Evolutionary conservation across 2,329 filamentous ascomycete species (phyloP), one percentile per base, ranked within the genome.

Genomic region (Paecilomyces niveus): DNA sequence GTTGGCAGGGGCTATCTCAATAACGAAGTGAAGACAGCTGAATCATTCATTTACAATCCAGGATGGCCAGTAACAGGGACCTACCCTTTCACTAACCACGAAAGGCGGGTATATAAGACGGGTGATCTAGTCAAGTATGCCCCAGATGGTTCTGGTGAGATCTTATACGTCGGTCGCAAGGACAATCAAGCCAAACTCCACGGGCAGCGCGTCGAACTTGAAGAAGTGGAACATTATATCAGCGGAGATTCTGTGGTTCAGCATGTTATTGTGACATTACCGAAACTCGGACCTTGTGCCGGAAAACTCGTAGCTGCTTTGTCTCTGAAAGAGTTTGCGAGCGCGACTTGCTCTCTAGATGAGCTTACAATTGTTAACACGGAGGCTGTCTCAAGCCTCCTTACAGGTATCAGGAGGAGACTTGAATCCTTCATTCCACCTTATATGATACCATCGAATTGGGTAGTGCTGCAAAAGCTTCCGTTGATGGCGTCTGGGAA

Each of bases 111-210:
- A 29, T 66, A 67, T 22, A 58, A 53, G 29, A 67, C 63, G 3
- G 64, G 64, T 0, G 64, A 67, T 52, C 39, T 67, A 21, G 62
- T 62, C 6, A 56, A 59, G 5, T 54, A 55, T n/a, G n/a, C 49
- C 15, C 64, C 68, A 7, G 70, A 75, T 58, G 73, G 70, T 11
- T 68, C 66, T 11, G 63, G 73, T 58, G 54, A 55, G 21, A 39
- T 55, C 7, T 21, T 68, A 24, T 69, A 59, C 50, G 18, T 84
- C 10, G 83, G 83, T 1, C 78, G 85, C 33, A 83, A 82, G 61
- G 84, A 87, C 61, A 78, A 79, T 29, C 84, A 84, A 67, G 80
- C 85, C 57, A 87, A 88, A 70, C 70, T 87, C 18, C 75, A 77
- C 2, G 87, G 87, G 22, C 84, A 81, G 63, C 74, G 85, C 51